Percentiles rank a stretch among this genome's conserved stretches.
Evolutionary conservation across 129 eudicot species (phyloP).

Genomic region (Flaveria bidentis): DNA sequence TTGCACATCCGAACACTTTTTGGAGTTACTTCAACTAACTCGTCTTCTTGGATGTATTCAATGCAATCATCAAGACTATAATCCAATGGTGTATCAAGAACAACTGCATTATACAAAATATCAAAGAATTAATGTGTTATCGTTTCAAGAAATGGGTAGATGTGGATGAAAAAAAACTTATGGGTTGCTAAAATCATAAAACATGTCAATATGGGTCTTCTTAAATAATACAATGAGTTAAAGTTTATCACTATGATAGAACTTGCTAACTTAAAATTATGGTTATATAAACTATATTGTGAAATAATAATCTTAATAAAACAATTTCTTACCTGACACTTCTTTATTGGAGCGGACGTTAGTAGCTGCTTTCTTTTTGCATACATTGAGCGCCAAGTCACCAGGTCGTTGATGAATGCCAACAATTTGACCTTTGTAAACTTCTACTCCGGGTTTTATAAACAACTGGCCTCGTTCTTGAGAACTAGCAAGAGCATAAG

Average conservation of each 20-base stretch:
- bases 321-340: constrained; percentile 55
- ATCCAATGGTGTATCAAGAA: constrained; percentile 78
- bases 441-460: constrained; percentile 71
- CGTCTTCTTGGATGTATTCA: constrained; percentile 96
- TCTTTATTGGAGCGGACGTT: constrained; percentile 93
- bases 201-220: background rate
- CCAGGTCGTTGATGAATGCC: constrained; percentile 98
- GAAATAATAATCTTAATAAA: no score
- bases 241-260: background rate
- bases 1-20: constrained; percentile 68
- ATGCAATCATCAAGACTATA: constrained; percentile 96
- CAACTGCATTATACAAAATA: constrained; percentile 50
- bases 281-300: background rate
- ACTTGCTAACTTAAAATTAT: background rate
- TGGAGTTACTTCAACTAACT: constrained; percentile 83
- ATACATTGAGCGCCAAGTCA: constrained; percentile 74
- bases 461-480: constrained; percentile 94
- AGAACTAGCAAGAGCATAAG: constrained; percentile 80
- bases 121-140: background rate
- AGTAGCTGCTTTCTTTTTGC: constrained; percentile 98
- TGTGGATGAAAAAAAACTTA: no score
- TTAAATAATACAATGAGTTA: background rate
- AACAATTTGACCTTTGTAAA: constrained; percentile 84
- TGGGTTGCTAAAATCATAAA: background rate
- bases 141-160: background rate